Conservation (phyloP, 129 eudicot genomes). For the Calendula officinalis region DNA sequence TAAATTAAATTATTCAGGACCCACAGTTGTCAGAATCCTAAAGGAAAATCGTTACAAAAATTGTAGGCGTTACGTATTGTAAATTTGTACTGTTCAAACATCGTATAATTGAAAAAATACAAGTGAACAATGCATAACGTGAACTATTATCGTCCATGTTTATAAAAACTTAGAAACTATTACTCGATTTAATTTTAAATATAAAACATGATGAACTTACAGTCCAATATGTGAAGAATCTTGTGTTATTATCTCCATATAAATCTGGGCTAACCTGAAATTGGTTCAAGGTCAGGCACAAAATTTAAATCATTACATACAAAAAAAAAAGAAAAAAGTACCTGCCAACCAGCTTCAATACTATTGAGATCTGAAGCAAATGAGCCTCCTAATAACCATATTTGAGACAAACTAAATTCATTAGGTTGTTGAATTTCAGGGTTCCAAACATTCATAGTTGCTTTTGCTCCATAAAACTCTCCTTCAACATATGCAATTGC, state of each 20-base stretch:
- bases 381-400: conserved; percentile 81
- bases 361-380: conserved; percentile 75
- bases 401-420: conserved; percentile 78
- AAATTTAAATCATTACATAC: background rate
- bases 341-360: conserved; percentile 98
- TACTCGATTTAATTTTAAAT: background rate
- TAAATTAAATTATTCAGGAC: background rate
- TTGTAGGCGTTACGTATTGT: background rate
- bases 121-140: background rate
- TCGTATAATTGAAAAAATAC: background rate
- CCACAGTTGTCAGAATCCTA: conserved; percentile 30
- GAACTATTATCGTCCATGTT: background rate
- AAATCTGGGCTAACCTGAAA: conserved; percentile 89
- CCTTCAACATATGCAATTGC: conserved; percentile 89
- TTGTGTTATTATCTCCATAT: conserved; percentile 87
- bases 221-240: conserved; percentile 96
- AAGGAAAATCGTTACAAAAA: background rate
- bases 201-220: conserved; percentile 45
- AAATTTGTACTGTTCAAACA: background rate
- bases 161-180: conserved; percentile 2
- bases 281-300: background rate
- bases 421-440: conserved; percentile 72
- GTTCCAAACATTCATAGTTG: conserved; percentile 81
- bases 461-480: conserved; percentile 80
- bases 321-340: conserved; percentile 20